A percentile compares a stretch with the other conserved stretches of the same genome.
phyloP scores from a whole-genome alignment of 169 alveolate genomes.

The Fabrea salina region DNA sequence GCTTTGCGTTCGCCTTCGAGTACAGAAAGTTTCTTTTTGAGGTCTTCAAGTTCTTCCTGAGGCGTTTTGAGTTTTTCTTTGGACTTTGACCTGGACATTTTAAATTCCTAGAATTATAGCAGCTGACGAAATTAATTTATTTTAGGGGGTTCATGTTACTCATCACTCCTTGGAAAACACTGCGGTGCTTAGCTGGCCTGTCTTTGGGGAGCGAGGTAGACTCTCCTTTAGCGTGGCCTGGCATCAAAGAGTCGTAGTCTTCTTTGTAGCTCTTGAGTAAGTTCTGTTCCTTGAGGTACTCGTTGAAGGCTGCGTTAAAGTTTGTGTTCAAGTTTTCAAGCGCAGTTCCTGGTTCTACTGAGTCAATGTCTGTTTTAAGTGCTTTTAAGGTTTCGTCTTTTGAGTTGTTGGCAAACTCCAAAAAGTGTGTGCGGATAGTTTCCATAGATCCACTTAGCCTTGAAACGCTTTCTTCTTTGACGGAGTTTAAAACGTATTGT shows the following conservation, averaged over 20 bases:
- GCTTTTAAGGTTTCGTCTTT: background rate
- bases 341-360: background rate
- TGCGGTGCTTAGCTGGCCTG: background rate
- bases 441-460: background rate
- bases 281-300: background rate
- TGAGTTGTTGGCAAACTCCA: background rate
- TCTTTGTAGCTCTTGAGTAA: background rate
- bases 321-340: background rate
- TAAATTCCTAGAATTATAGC: slow-evolving; percentile 32
- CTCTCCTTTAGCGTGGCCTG: background rate
- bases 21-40: slow-evolving; percentile 51
- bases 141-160: slow-evolving; percentile 31
- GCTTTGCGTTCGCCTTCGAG: slow-evolving; percentile 80
- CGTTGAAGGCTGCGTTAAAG: background rate
- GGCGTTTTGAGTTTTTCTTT: slow-evolving; percentile 29
- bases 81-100: slow-evolving; percentile 32
- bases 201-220: background rate
- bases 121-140: slow-evolving; percentile 34
- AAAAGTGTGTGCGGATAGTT: background rate
- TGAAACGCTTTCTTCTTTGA: slow-evolving; percentile 2
- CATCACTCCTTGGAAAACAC: slow-evolving; percentile 25
- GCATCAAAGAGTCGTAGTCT: slow-evolving; percentile 1
- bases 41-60: slow-evolving; percentile 80
- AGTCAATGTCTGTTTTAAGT: background rate
- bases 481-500: background rate